Percentiles rank a stretch among this genome's conserved stretches.
phyloP scores from a whole-genome alignment of 2,329 filamentous ascomycete genomes.

The Colletotrichum simmondsii region DNA sequence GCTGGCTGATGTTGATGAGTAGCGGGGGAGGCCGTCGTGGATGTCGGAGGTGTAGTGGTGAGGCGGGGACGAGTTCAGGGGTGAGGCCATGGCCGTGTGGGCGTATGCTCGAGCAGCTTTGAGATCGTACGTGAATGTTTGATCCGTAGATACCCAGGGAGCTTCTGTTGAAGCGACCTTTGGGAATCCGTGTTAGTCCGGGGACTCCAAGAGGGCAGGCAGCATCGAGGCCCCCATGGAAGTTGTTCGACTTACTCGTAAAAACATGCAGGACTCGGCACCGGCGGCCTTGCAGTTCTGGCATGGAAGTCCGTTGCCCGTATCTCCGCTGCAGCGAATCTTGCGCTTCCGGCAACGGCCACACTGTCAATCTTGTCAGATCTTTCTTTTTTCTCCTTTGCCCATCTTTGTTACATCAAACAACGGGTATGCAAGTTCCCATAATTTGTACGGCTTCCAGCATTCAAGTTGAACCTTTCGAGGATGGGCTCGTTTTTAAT shows the following conservation, averaged over 20 bases:
- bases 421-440: conserved; percentile 4
- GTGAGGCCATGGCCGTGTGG: conserved; percentile 39
- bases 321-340: conserved; percentile 92
- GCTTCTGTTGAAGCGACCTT: conserved; percentile 54
- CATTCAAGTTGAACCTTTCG: background rate
- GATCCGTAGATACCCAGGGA: conserved; percentile 42
- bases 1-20: conserved; percentile 42
- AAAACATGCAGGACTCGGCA: conserved; percentile 78
- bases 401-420: background rate
- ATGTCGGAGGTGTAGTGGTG: conserved; percentile 47
- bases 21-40: conserved; percentile 42
- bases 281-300: conserved; percentile 84
- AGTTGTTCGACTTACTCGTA: conserved; percentile 69
- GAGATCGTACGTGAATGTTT: conserved; percentile 48
- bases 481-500: background rate
- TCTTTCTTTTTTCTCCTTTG: conserved; percentile 9
- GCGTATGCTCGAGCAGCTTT: conserved; percentile 47
- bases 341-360: conserved; percentile 91
- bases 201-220: too few relatives aligned
- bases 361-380: conserved; percentile 67
- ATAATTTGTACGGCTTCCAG: conserved; percentile 4
- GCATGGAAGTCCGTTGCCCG: conserved; percentile 81
- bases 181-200: background rate
- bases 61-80: conserved; percentile 41
- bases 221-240: background rate